Percentiles rank a stretch among this genome's conserved stretches.
phyloP scores from a whole-genome alignment of 1,284 basidiomycete genomes.

The Moesziomyces sp. region DNA sequence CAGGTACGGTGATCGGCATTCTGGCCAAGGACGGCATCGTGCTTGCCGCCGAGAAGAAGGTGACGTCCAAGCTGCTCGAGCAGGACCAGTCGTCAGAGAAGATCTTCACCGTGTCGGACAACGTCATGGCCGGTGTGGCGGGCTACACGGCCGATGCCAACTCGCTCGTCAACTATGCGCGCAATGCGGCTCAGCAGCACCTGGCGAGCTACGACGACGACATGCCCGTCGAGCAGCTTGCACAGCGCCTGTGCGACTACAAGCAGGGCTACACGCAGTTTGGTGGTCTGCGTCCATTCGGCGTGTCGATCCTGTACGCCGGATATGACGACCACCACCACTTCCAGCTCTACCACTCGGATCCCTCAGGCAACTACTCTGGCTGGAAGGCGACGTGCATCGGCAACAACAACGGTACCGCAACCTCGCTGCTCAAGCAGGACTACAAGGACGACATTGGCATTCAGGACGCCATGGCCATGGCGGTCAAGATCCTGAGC shows the following conservation, averaged over 20 bases:
- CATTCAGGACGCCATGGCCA: slow-evolving; percentile 76
- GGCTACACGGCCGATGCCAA: slow-evolving; percentile 97
- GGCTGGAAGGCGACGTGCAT: slow-evolving; percentile 99
- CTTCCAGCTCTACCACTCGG: slow-evolving; percentile 98
- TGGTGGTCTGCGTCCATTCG: slow-evolving; percentile 97
- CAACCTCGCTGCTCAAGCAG: slow-evolving; percentile 92
- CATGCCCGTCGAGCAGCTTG: slow-evolving; percentile 95
- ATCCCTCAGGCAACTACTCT: slow-evolving; percentile 97
- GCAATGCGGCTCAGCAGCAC: slow-evolving; percentile 87
- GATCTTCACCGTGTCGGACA: slow-evolving; percentile 83
- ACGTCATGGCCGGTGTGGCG: slow-evolving; percentile 93
- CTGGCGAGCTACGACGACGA: slow-evolving; percentile 92
- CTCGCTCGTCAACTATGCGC: slow-evolving; percentile 93
- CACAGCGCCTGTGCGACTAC: slow-evolving; percentile 92
- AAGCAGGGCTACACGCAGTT: slow-evolving; percentile 99
- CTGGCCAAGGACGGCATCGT: slow-evolving; percentile 91
- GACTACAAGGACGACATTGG: slow-evolving; percentile 95
- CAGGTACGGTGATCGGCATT: slow-evolving; percentile 92
- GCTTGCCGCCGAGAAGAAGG: slow-evolving; percentile 98
- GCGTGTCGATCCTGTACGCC: slow-evolving; percentile 94
- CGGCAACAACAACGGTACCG: slow-evolving; percentile 94
- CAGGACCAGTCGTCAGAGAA: slow-evolving; percentile 93
- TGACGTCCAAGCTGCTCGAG: slow-evolving; percentile 95
- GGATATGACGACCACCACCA: slow-evolving; percentile 95
- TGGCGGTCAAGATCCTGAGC: slow-evolving; percentile 94